Conservation (phyloP, 2,329 filamentous ascomycete genomes). For the Aspergillus costaricaensis region DNA sequence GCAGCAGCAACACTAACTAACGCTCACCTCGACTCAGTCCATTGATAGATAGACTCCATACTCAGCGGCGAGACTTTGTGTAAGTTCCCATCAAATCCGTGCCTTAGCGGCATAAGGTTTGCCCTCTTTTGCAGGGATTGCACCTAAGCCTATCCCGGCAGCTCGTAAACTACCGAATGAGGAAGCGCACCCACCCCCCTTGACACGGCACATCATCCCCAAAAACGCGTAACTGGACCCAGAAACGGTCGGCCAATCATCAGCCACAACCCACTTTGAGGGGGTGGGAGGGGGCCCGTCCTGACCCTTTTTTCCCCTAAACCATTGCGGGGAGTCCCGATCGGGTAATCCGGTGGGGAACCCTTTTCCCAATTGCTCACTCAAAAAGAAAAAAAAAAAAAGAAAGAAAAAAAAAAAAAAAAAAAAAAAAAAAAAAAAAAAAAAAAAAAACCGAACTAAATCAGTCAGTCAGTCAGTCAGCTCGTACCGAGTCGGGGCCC, state of each 20-base stretch:
- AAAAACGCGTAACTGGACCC: constrained; percentile 26
- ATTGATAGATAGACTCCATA: background rate
- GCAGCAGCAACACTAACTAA: too few species aligned
- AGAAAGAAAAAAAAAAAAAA: background rate
- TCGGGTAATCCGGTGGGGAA: constrained; percentile 20
- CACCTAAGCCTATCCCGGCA: constrained; percentile 24
- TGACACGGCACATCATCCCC: constrained; percentile 28
- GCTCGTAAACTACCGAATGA: constrained; percentile 18
- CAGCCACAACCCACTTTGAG: too few species aligned
- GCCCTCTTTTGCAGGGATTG: constrained; percentile 14
- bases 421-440: too few species aligned
- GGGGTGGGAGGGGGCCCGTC: background rate
- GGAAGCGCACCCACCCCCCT: constrained; percentile 12
- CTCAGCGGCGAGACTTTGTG: background rate
- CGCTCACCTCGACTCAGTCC: too few species aligned
- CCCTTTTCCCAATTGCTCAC: background rate
- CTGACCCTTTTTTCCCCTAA: constrained; percentile 18
- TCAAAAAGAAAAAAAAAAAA: background rate
- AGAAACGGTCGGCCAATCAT: constrained; percentile 16
- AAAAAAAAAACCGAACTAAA: background rate
- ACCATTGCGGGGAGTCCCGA: constrained; percentile 21
- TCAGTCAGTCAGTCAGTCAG: constrained; percentile 7
- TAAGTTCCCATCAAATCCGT: constrained; percentile 1
- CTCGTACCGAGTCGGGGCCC: background rate
- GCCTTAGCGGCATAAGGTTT: constrained; percentile 15